Base-by-base conservation (phyloP, 2,329 filamentous ascomycete species). In the Botrytis paeoniae region DNA sequence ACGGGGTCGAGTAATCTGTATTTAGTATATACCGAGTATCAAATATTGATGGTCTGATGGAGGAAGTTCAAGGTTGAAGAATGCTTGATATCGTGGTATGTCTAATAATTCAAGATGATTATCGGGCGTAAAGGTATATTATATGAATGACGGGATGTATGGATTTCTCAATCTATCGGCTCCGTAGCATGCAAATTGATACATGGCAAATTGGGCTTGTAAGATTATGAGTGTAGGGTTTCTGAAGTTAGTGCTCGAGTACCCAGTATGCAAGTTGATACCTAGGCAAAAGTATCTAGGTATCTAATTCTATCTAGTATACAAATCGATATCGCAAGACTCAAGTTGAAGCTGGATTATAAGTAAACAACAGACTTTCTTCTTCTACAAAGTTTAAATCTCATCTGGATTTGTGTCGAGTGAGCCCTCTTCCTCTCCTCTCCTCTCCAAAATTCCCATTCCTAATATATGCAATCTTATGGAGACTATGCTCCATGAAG, bases 401-500 rank as follows among this genome's bases (percentile, higher is more conserved):
- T 59, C 4, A 60, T 60, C 29, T 35, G 32, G 7, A 62, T 16
- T 62, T 41, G 37, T 62, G 14, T 3, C 7, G 59, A n/a, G 32
- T 16, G 59, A 61, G 9, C 59, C 32, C 59, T 61, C 35, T 25
- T 62, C n/a, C 48, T n/a, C 48, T 54, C 48, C 48, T 51, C 25
- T 12, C 25, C 25, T 51, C 45, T 51, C 45, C 0, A 51, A 51
- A n/a, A 51, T 25, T 12, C 45, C 22, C 6, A 5, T 51, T 51
- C 25, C 48, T n/a, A 6, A n/a, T 32, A 43, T 18, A n/a, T 51
- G 64, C 64, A 66, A n/a, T 54, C 64, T 66, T 54, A 66, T 66
- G 64, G 64, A 66, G 64, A 66, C 64, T 29, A 54, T 66, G 48
- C 64, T 66, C 45, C 43, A 51, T 51, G 32, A 22, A 54, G 64